A percentile compares a stretch with the other conserved stretches of the same genome.
phyloP scores from a whole-genome alignment of 768 basidiomycete species.

The Boletales sp. region DNA sequence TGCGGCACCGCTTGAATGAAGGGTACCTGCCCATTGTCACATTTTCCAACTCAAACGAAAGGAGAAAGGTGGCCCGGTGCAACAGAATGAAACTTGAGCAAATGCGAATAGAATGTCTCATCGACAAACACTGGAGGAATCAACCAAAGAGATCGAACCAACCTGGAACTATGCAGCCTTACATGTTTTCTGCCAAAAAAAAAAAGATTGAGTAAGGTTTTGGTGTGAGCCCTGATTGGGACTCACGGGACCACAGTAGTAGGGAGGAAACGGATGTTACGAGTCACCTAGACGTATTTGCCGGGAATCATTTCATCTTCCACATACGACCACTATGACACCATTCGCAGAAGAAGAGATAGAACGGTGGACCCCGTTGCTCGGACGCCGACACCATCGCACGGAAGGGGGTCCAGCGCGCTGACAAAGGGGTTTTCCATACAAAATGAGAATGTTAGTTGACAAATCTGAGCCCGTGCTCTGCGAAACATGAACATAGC shows the following conservation, averaged over 20 bases:
- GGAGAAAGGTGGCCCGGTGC: too few species aligned
- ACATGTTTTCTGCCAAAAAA: not conserved
- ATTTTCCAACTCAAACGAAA: not conserved
- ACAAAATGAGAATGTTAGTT: not conserved
- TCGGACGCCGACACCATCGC: too few species aligned
- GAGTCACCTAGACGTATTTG: not conserved
- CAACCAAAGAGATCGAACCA: not conserved
- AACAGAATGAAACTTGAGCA: not conserved
- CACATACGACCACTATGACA: too few species aligned
- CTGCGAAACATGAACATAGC: not conserved
- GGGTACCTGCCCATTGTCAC: not conserved
- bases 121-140: not conserved
- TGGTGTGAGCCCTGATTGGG: not conserved
- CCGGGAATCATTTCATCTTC: too few species aligned
- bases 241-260: not conserved
- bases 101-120: not conserved
- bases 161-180: not conserved
- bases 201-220: not conserved
- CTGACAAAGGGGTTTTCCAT: not conserved
- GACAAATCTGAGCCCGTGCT: not conserved
- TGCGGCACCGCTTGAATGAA: not conserved
- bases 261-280: too few species aligned
- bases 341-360: too few species aligned
- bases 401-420: too few species aligned
- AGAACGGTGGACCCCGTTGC: too few species aligned